Evolutionary conservation across 2,329 filamentous ascomycete species (phyloP).

Genomic region (Cryphonectria naterciae): DNA sequence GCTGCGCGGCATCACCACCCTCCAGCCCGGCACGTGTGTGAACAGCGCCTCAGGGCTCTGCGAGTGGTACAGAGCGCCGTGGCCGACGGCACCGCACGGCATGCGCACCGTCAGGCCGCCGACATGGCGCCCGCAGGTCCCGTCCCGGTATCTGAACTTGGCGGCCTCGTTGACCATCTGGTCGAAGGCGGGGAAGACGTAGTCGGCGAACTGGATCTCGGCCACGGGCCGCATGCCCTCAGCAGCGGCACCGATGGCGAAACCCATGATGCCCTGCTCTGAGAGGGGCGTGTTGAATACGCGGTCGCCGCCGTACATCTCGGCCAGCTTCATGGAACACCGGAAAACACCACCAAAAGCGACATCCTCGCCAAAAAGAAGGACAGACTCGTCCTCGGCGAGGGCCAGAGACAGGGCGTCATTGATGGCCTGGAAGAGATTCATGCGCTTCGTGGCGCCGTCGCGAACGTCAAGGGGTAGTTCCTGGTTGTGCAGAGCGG

Average conservation of each 20-base stretch:
- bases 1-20: slow-evolving; percentile 84
- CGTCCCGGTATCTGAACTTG: slow-evolving; percentile 79
- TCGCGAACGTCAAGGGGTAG: slow-evolving; percentile 68
- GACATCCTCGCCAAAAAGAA: slow-evolving; percentile 96
- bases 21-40: slow-evolving; percentile 81
- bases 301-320: slow-evolving; percentile 68
- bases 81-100: slow-evolving; percentile 88
- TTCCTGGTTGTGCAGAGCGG: slow-evolving; percentile 72
- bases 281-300: slow-evolving; percentile 74
- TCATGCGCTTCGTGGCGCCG: slow-evolving; percentile 81
- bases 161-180: slow-evolving; percentile 79
- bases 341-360: slow-evolving; percentile 80
- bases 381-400: slow-evolving; percentile 78
- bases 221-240: slow-evolving; percentile 70
- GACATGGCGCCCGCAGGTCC: slow-evolving; percentile 58
- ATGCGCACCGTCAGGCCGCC: slow-evolving; percentile 87
- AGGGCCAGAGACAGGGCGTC: slow-evolving; percentile 83
- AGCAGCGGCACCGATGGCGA: slow-evolving; percentile 68
- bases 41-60: slow-evolving; percentile 90
- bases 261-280: slow-evolving; percentile 72
- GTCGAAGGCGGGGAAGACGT: slow-evolving; percentile 77
- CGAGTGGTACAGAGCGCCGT: slow-evolving; percentile 85
- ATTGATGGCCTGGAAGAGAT: slow-evolving; percentile 93
- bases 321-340: slow-evolving; percentile 67
- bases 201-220: slow-evolving; percentile 79